Evolutionary conservation across 2,329 filamentous ascomycete genomes (phyloP).

Genomic region (Claviceps pazoutovae): DNA sequence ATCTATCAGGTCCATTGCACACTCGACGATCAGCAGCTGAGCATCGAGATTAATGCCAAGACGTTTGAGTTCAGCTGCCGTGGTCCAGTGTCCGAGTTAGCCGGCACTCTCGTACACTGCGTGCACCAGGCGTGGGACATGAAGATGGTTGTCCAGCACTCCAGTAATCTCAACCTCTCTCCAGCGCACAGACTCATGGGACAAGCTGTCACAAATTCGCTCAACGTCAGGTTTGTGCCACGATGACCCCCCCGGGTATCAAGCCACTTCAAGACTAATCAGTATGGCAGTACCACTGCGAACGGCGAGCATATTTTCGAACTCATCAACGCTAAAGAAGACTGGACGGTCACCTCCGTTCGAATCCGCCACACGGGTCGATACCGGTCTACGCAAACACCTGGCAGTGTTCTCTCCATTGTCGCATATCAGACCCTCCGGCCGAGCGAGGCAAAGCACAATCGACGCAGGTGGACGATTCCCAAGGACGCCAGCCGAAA

Average conservation of each 20-base stretch:
- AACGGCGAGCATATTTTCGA: conserved; percentile 10
- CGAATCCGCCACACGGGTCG: conserved; percentile 11
- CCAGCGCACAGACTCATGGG: conserved; percentile 10
- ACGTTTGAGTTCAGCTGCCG: conserved; percentile 12
- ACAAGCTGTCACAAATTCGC: conserved; percentile 10
- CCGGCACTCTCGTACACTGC: conserved; percentile 17
- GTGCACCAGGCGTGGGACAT: conserved; percentile 19
- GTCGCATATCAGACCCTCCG: conserved; percentile 12
- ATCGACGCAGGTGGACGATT: conserved; percentile 3
- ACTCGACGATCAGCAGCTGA: conserved; percentile 4
- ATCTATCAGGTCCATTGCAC: conserved; percentile 16
- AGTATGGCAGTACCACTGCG: conserved; percentile 5
- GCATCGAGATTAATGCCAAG: conserved; percentile 16
- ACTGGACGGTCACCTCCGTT: conserved; percentile 9
- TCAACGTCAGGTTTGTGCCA: conserved; percentile 14
- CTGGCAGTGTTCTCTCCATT: conserved; percentile 11
- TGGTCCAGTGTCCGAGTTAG: conserved; percentile 9
- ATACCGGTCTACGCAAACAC: conserved; percentile 8
- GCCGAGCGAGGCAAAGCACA: background rate
- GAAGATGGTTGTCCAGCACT: conserved; percentile 11
- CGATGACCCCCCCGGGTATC: background rate
- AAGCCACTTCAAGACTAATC: background rate
- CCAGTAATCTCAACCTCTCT: conserved; percentile 5
- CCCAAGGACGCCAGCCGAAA: background rate
- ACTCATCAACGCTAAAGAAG: conserved; percentile 2